Evolutionary conservation across 2,329 filamentous ascomycete species (phyloP), one percentile per base, ranked within the genome.

Genomic region (Curvularia sp.): DNA sequence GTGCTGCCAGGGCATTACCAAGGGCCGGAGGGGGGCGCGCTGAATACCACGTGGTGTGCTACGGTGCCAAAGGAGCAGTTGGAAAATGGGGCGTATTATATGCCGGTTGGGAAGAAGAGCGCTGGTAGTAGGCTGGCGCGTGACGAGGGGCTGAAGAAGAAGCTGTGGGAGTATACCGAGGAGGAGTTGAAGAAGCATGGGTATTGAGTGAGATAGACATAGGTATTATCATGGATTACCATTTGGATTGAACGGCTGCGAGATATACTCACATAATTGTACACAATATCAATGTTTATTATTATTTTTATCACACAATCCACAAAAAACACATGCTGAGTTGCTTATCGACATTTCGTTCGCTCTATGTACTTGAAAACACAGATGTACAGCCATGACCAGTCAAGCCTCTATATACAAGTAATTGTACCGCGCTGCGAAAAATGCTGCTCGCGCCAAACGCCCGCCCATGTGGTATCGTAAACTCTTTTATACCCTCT

Each of bases 11-110:
- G 73, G 0, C 70, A 75, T 61, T 74, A 67, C 44, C 59, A 53
- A 51, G 66, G 66, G 47, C 53, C 68, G 1, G 64, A 64, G 59
- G 74, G 69, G 3, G 80, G 80, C 6, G 74, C 78, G 9, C 61
- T 76, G 68, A 81, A 77, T 55, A 75, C 78, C 64, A 77, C 80
- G 9, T 82, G 80, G 80, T 77, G 75, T 20, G 77, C 76, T 6
- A 77, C 74, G 0, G 69, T 60, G 51, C 50, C 48, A 3, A 77
- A 68, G 63, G 66, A 69, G 13, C 65, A 74, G n/a, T 58, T 83
- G 22, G 66, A 63, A 51, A 80, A 74, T 58, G 81, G 81, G 0
- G 73, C 61, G 38, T 84, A 78, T 61, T 84, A 82, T 62, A 62
- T 55, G 20, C 76, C 76, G 1, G 69, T 78, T 0, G 76, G 74